phyloP scores from a whole-genome alignment of 495 filamentous ascomycete genomes.

The Mytilinidion resinicola region DNA sequence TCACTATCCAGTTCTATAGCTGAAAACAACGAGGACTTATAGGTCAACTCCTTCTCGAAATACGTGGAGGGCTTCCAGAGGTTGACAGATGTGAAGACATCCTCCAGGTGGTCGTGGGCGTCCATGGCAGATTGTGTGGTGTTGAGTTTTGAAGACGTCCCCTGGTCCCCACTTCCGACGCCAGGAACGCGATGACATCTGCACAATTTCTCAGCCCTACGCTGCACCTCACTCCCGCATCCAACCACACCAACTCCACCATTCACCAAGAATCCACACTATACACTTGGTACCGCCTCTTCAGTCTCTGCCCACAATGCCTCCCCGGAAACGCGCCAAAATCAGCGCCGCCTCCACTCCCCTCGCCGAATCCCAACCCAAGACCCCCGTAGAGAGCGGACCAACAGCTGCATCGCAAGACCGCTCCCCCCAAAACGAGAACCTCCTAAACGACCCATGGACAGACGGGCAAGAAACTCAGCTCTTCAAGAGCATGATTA shows the following conservation, averaged over 20 bases:
- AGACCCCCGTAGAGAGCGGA: constrained; percentile 21
- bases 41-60: constrained; percentile 8
- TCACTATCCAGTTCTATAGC: constrained; percentile 26
- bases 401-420: constrained; percentile 8
- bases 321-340: constrained; percentile 26
- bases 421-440: constrained; percentile 18
- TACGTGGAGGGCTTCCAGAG: constrained; percentile 23
- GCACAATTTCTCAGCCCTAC: constrained; percentile 6
- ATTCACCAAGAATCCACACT: too few relatives aligned
- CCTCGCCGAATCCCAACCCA: constrained; percentile 26
- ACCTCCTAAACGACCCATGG: constrained; percentile 66
- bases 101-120: background rate
- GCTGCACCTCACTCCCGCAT: background rate
- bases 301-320: constrained; percentile 14
- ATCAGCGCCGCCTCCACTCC: constrained; percentile 30
- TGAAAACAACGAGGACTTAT: constrained; percentile 25
- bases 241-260: background rate
- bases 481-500: constrained; percentile 81
- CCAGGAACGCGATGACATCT: constrained; percentile 15
- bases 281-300: background rate
- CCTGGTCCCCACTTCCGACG: background rate
- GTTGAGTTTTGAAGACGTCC: constrained; percentile 2
- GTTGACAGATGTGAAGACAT: constrained; percentile 14
- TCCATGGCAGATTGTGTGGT: constrained; percentile 13
- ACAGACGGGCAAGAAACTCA: constrained; percentile 91